phyloP scores from a whole-genome alignment of 2,329 filamentous ascomycete species.

The Pseudocercospora pini-densiflorae region DNA sequence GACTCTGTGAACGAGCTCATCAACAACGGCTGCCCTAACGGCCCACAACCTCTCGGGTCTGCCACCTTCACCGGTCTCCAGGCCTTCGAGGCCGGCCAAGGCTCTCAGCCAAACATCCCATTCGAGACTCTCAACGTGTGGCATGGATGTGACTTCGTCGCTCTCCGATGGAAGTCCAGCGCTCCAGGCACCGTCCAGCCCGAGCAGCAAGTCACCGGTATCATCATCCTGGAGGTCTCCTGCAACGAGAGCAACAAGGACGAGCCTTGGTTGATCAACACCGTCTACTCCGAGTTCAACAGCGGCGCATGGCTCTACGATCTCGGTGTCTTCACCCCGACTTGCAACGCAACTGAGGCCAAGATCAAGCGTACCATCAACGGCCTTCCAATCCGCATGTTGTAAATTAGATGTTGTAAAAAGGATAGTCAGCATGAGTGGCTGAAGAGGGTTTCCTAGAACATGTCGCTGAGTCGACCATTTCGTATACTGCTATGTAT shows the following conservation, averaged over 20 bases:
- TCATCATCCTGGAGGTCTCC: conserved; percentile 35
- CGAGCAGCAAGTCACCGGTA: conserved; percentile 33
- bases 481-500: conserved; percentile 1
- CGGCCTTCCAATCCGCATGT: conserved; percentile 4
- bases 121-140: conserved; percentile 40
- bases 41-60: conserved; percentile 29
- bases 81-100: conserved; percentile 37
- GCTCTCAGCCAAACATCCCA: conserved; percentile 36
- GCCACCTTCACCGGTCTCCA: conserved; percentile 36
- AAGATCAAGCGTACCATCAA: conserved; percentile 17
- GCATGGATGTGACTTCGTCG: conserved; percentile 39
- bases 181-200: conserved; percentile 27
- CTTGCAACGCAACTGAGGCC: conserved; percentile 16
- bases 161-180: conserved; percentile 36
- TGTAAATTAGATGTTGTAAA: conserved; percentile 1
- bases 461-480: neutral
- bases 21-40: conserved; percentile 34
- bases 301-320: conserved; percentile 38
- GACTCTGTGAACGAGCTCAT: conserved; percentile 41
- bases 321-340: conserved; percentile 31
- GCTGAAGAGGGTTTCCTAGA: neutral
- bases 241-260: conserved; percentile 14
- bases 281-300: conserved; percentile 40
- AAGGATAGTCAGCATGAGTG: neutral
- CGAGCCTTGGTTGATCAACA: conserved; percentile 37